A percentile compares a stretch with the other conserved stretches of the same genome.
Conservation (phyloP, 2,329 filamentous ascomycete species). For the Cladosporium sp. region DNA sequence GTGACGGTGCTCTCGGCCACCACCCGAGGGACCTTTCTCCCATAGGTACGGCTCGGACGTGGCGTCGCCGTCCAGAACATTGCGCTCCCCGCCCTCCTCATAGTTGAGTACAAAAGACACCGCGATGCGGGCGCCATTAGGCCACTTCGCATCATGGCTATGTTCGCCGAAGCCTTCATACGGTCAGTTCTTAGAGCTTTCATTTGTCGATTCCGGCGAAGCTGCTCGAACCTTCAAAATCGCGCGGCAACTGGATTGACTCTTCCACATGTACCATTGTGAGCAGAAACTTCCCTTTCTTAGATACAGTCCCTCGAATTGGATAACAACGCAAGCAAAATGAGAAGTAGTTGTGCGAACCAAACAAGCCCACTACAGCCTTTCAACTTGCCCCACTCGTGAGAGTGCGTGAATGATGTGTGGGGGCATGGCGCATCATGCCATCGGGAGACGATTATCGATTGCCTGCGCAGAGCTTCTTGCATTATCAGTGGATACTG, state of each 20-base stretch:
- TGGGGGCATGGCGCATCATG: too few species aligned
- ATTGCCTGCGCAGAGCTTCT: too few species aligned
- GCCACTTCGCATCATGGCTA: slow-evolving; percentile 31
- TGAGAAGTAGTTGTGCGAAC: too few species aligned
- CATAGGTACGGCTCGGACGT: slow-evolving; percentile 34
- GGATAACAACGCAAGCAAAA: too few species aligned
- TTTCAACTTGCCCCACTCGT: too few species aligned
- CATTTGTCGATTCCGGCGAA: slow-evolving; percentile 25
- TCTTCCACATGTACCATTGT: slow-evolving; percentile 29
- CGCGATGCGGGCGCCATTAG: slow-evolving; percentile 39
- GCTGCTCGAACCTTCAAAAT: slow-evolving; percentile 28
- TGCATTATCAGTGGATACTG: too few species aligned
- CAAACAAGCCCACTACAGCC: too few species aligned
- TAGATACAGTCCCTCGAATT: too few species aligned
- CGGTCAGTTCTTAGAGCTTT: slow-evolving; percentile 14
- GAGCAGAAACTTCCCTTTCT: background rate
- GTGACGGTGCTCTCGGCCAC: slow-evolving; percentile 29
- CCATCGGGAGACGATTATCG: too few species aligned
- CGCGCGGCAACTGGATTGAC: slow-evolving; percentile 31
- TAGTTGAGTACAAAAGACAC: slow-evolving; percentile 43
- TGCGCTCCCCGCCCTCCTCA: slow-evolving; percentile 39
- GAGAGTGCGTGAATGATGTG: too few species aligned
- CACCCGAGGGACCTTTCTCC: slow-evolving; percentile 31
- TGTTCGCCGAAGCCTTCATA: slow-evolving; percentile 21
- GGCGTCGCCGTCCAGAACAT: slow-evolving; percentile 35